Base-by-base conservation (phyloP, 768 basidiomycete species). In the Agrocybe chaxingu region DNA sequence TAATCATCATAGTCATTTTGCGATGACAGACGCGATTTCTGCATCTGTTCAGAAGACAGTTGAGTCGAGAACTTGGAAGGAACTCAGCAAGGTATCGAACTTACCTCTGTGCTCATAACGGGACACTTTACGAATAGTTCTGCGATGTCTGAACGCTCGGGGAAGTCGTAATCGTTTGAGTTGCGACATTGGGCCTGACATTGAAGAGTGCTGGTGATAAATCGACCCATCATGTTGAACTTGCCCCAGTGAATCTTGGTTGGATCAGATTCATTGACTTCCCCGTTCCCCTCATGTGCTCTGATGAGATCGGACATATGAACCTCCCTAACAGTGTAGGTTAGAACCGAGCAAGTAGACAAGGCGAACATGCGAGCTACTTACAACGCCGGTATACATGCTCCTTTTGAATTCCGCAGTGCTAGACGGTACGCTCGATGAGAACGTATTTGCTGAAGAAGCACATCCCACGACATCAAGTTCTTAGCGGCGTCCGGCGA, bases 381-480 rank as follows among this genome's bases (percentile, higher is more conserved):
- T 57, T 60, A 90, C 89, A 90, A 67, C 12, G 89, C 91, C 35
- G 95, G 95, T 47, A 99, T 91, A 50, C 89, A 89, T 13, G 88
- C 80, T 24, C 90, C 87, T 60, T 87, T 89, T 2, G 92, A 87
- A 60, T 91, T 89, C 54, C 84, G 77, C 46, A 99, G 68, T 0
- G 94, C 93, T 63, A 94, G 74, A 9, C 94, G 85, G 69, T 99
- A 99, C n/a, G 89, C 84, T 45, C 87, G 82, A 68, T 96, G 94
- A 35, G 89, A 86, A 2, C 91, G 81, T 32, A 80, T 77, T 45
- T 88, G 84, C 55, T 89, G 84, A 48, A 99, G 77, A 3, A 99
- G 78, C 36, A 92, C 80, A 57, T 94, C 86, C 79, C 89, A 88
- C 3, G 89, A 90, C 65, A 83, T 77, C 16, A 93, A 77, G 54